Base-by-base conservation (phyloP, 1,284 basidiomycete species). In the Calocybe gambosa region DNA sequence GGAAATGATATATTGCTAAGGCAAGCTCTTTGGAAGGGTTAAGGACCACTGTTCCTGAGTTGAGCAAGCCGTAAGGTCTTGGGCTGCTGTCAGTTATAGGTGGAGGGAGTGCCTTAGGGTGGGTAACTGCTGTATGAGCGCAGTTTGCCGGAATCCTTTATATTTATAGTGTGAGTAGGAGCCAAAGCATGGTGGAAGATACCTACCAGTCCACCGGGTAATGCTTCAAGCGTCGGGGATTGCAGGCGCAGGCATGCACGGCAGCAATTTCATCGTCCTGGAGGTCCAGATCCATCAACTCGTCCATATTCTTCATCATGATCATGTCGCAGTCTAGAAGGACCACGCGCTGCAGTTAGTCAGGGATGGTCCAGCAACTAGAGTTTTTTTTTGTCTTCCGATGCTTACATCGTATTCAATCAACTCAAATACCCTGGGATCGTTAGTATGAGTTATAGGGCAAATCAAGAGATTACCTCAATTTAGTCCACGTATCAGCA, bases 291-390 rank as follows among this genome's bases (percentile, higher is more conserved):
- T 82, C 74, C 70, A 97, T 83, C 42, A 98, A 71, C 52, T 95
- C 93, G 65, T 98, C 95, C 88, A 98, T 95, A 52, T 89, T 90
- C 39, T 71, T 75, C 61, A 78, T 69, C 18, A 96, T 75, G 47
- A 96, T 74, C 91, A 98, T 98, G 67, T 97, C 94, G 12, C 83
- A 81, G 62, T 97, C 94, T 42, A 97, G 70, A 39, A 96, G 70
- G 37, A 93, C 84, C 36, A 96, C 70, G 12, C 89, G 80, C 80
- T 93, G 55, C 54, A 46, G 42, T 38, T 46, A 13, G 28, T 29
- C 9, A 29, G 28, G 10, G 13, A 34, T 39, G 20, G 9, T 15
- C 31, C n/a, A 36, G 35, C 18, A 12, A 26, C 25, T 19, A 12
- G 10, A 26, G 5, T 5, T 26, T 9, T 5, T 29, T 44, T 13